Evolutionary conservation across 2,329 filamentous ascomycete species (phyloP).

Genomic region (Nannizziopsis arthrosporioides): DNA sequence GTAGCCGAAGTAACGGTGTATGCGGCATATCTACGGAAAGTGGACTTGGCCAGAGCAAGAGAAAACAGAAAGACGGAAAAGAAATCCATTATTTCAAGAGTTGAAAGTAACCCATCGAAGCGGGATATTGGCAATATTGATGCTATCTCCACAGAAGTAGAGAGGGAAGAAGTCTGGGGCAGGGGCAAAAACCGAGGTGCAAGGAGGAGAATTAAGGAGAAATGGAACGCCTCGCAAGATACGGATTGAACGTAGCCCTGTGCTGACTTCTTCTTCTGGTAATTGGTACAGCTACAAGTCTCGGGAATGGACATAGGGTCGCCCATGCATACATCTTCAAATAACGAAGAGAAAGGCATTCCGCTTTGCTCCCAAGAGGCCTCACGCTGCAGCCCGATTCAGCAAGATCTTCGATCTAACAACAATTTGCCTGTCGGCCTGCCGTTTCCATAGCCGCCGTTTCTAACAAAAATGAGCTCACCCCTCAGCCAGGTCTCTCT

Average conservation of each 20-base stretch:
- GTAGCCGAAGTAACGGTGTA: slow-evolving; percentile 39
- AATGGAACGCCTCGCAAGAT: slow-evolving; percentile 24
- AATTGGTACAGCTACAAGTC: too few species aligned
- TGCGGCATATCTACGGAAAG: slow-evolving; percentile 36
- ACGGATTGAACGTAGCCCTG: background rate
- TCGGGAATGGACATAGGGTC: too few species aligned
- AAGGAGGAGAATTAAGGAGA: slow-evolving; percentile 31
- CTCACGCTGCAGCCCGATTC: background rate
- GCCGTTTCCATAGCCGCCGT: slow-evolving; percentile 34
- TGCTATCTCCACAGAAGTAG: background rate
- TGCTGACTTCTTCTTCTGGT: too few species aligned
- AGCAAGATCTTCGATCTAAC: slow-evolving; percentile 15
- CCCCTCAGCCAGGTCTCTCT: slow-evolving; percentile 78
- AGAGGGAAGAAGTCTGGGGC: slow-evolving; percentile 31
- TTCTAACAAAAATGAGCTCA: slow-evolving; percentile 58
- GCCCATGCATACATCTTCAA: too few species aligned
- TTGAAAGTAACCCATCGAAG: slow-evolving; percentile 7
- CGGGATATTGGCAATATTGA: background rate
- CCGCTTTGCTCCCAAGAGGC: too few species aligned
- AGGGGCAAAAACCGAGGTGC: slow-evolving; percentile 31
- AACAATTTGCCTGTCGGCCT: slow-evolving; percentile 30
- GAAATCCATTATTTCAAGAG: slow-evolving; percentile 23
- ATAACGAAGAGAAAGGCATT: too few species aligned
- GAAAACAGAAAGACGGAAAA: slow-evolving; percentile 31
- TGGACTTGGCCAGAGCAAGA: slow-evolving; percentile 28